phyloP scores from a whole-genome alignment of 345 rosid genomes.

The Rhodamnia rubescens region DNA sequence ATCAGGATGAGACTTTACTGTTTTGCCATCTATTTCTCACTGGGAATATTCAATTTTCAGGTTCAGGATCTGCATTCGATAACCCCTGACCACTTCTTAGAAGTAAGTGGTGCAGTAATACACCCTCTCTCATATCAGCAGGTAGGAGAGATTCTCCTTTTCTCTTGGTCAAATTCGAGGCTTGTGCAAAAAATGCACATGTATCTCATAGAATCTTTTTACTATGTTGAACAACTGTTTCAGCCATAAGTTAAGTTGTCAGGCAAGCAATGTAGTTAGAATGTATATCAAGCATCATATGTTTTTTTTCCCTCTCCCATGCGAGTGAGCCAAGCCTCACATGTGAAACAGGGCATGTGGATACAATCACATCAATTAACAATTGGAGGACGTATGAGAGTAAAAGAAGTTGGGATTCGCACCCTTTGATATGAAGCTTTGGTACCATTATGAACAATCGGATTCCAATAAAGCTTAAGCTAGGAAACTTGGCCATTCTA shows the following conservation, averaged over 20 bases:
- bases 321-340: background rate
- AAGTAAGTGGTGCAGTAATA: constrained; percentile 90
- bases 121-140: constrained; percentile 95
- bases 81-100: constrained; percentile 80
- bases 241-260: background rate
- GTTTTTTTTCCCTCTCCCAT: background rate
- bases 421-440: background rate
- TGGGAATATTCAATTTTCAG: constrained; percentile 20
- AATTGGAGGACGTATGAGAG: background rate
- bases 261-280: background rate
- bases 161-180: background rate
- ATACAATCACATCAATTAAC: background rate
- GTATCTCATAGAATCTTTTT: background rate
- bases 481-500: background rate
- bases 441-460: background rate
- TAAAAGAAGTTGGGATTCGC: background rate
- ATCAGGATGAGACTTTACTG: background rate
- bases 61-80: constrained; percentile 91
- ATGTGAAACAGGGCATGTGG: background rate
- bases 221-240: background rate
- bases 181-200: background rate
- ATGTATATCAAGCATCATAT: background rate
- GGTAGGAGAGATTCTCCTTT: constrained; percentile 25
- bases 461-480: background rate
- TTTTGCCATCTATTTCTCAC: background rate